Evolutionary conservation across 805 yeast genomes (phyloP), one percentile per base, ranked within the genome.

Genomic region (Maudiozyma serrabonitensis): DNA sequence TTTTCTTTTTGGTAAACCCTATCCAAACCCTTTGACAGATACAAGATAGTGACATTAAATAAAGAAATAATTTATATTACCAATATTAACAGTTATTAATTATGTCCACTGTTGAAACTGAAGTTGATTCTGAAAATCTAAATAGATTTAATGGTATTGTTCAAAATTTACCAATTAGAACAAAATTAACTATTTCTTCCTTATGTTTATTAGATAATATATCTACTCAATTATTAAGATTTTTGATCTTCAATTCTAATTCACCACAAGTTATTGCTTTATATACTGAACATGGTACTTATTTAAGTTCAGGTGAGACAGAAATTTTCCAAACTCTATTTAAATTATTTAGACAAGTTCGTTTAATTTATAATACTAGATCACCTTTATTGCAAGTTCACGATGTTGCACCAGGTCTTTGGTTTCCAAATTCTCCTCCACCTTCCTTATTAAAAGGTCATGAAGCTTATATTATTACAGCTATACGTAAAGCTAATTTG

Each of bases 401-500:
- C 41, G 84, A 82, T 60, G 72, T 85, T 6, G 83, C 87, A 1
- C 84, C 85, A 15, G 87, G 87, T 0, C 64, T 81, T 57, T 81
- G 87, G 87, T 75, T 78, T 47, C 78, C 76, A 54, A 82, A 81
- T n/a, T 73, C 73, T 6, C 67, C 73, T 8, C 76, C 84, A 0
- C 86, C 87, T 0, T 59, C 70, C 26, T 72, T 81, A 61, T 70
- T 82, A 55, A 72, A 74, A 54, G 80, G 78, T 47, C 75, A 80
- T 51, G 87, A 81, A 56, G 82, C 59, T 2, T 63, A 54, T 43
- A 62, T 65, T 37, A 52, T 58, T 28, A 54, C 62, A 1, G 81
- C 93, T 0, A 66, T 91, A 34, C 80, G 95, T 51, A 86, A 91
- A 57, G 86, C 89, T 1, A 93, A 93, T 58, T 68, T 93, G 54